Base-by-base conservation (phyloP, 2,329 filamentous ascomycete species). In the Penicillium hesseltinei region DNA sequence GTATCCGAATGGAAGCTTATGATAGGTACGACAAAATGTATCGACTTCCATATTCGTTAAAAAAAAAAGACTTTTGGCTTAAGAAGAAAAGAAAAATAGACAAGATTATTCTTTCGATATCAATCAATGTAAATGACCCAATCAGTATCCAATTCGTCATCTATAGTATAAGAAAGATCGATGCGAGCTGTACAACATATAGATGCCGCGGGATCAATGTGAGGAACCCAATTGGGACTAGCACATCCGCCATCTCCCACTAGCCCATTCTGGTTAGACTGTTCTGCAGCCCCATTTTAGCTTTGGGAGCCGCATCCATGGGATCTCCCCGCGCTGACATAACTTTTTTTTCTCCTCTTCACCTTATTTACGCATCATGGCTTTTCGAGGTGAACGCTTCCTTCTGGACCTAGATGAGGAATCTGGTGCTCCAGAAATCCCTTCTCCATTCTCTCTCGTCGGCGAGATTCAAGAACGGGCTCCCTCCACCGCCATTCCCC, bases 381-480 rank as follows among this genome's bases (percentile, higher is more conserved):
- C 75, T 63, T 76, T 84, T 44, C 77, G 79, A 57, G 86, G 87
- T 43, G 81, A 88, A 65, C 80, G 83, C 51, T 87, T 89, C 62
- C 76, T 82, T 29, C 69, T 88, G 19, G 80, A 87, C 66, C 75
- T 88, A 29, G 83, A 83, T 35, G 81, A 81, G 52, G 77, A 79
- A 53, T 55, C 61, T 52, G 54, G 56, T 35, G 57, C 66, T 29
- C 62, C 44, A 57, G 58, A 58, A 45, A 62, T 61, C 0, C 63
- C 58, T 29, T 58, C 33, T 50, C 71, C 42, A 56, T 71, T 48
- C 63, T 73, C 61, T 27, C 80, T 88, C 40, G 80, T 95, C 43
- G 83, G 84, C 54, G 92, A 97, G 65, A 86, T 97, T 61, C 82
- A 89, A 67, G 93, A 97, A 77, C 88, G 90, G 61, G 82, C 85